A percentile compares a stretch with the other conserved stretches of the same genome.
These are phyloP conservation scores for Coniochaeta sp. DNA, from an alignment of 2,329 filamentous ascomycete species.

Conservation along the genomic window DNA sequence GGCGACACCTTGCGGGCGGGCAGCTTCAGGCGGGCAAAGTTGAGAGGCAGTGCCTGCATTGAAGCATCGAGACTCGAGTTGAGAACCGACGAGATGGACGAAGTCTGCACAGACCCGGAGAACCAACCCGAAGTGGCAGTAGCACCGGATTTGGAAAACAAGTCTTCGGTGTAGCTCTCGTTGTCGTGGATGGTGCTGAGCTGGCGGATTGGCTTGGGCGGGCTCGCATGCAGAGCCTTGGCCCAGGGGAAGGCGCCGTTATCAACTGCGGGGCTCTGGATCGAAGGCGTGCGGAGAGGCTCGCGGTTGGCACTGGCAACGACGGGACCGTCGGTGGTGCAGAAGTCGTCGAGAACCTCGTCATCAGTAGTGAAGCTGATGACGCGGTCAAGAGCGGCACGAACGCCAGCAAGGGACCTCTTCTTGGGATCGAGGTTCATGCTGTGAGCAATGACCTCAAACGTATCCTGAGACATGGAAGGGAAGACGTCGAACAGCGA, in stretches of 20 bases:
- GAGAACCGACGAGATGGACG: constrained; percentile 75
- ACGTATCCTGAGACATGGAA: constrained; percentile 97
- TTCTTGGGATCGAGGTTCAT: constrained; percentile 87
- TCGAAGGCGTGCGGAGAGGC: constrained; percentile 88
- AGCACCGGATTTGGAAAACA: constrained; percentile 73
- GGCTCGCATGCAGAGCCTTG: constrained; percentile 74
- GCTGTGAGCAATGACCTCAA: constrained; percentile 84
- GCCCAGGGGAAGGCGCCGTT: constrained; percentile 90
- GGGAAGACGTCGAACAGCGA: constrained; percentile 97
- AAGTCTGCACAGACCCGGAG: constrained; percentile 67
- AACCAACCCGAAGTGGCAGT: constrained; percentile 69
- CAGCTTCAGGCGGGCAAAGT: constrained; percentile 31
- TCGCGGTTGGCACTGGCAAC: constrained; percentile 86
- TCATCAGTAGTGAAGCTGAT: constrained; percentile 92
- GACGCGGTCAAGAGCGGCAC: constrained; percentile 69
- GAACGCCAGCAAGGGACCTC: constrained; percentile 72
- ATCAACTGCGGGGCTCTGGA: constrained; percentile 79
- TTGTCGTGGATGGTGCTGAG: constrained; percentile 81
- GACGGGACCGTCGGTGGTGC: constrained; percentile 68
- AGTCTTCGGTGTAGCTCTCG: constrained; percentile 72
- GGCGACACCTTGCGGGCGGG: constrained; percentile 42
- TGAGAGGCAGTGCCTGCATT: constrained; percentile 63
- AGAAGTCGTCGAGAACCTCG: constrained; percentile 89
- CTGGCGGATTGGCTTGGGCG: constrained; percentile 66
- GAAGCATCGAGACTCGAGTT: constrained; percentile 78